phyloP scores from a whole-genome alignment of 2,329 filamentous ascomycete genomes.

The Zasmidium citrigriseum region DNA sequence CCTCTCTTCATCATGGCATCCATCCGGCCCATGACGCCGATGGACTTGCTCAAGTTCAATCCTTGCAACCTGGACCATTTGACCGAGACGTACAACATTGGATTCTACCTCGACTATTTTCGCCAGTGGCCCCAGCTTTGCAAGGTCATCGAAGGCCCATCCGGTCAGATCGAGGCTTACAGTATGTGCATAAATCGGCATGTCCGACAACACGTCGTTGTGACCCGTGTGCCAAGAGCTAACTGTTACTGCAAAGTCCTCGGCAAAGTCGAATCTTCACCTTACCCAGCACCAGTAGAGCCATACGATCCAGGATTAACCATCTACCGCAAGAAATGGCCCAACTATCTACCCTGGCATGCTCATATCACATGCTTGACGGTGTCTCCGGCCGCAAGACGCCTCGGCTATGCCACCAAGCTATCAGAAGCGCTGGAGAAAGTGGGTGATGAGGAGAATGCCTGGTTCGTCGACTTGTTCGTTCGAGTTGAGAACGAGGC shows the following conservation, averaged over 20 bases:
- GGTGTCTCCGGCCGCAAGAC: slow-evolving; percentile 80
- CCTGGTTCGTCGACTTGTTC: slow-evolving; percentile 96
- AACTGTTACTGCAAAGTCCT: slow-evolving; percentile 65
- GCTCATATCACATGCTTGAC: slow-evolving; percentile 96
- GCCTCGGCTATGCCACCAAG: slow-evolving; percentile 82
- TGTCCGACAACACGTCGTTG: not conserved
- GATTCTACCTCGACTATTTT: slow-evolving; percentile 94
- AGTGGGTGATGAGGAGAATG: slow-evolving; percentile 77
- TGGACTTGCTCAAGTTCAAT: slow-evolving; percentile 86
- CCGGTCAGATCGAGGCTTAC: slow-evolving; percentile 91
- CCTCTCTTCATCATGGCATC: slow-evolving; percentile 36
- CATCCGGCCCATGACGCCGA: slow-evolving; percentile 80
- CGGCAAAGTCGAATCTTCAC: slow-evolving; percentile 84
- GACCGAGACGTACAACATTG: slow-evolving; percentile 96
- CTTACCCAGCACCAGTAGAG: slow-evolving; percentile 71
- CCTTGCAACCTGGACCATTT: slow-evolving; percentile 93
- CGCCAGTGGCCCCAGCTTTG: slow-evolving; percentile 95
- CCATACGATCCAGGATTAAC: slow-evolving; percentile 63
- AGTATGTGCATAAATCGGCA: slow-evolving; percentile 57
- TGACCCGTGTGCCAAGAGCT: not conserved
- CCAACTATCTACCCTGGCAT: slow-evolving; percentile 96
- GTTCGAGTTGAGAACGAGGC: slow-evolving; percentile 85
- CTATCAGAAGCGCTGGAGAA: slow-evolving; percentile 79
- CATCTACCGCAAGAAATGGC: slow-evolving; percentile 42
- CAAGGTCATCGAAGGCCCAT: slow-evolving; percentile 81